Conservation (phyloP, 352 stramenopile genomes). For the Globisporangium cystogenes region DNA sequence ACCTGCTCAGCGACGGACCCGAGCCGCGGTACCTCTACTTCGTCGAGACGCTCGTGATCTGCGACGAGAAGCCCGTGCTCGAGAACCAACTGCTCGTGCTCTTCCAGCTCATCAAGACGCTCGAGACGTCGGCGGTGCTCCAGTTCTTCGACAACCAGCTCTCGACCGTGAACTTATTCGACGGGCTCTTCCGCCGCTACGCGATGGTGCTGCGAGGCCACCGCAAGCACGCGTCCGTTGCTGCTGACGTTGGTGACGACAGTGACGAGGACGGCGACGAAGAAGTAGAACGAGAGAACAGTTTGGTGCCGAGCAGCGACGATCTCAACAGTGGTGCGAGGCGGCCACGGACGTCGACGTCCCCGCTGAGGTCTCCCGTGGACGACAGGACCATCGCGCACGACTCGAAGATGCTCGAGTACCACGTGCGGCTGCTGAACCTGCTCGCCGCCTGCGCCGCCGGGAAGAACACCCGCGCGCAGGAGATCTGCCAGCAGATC, state of each 20-base stretch:
- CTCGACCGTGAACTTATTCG: constrained; percentile 20
- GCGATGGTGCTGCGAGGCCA: constrained; percentile 6
- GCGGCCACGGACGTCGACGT: neutral
- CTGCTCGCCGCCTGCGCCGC: constrained; percentile 54
- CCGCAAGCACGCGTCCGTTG: neutral
- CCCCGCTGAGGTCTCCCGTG: constrained; percentile 8
- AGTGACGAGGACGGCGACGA: constrained; percentile 1
- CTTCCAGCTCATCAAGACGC: constrained; percentile 61
- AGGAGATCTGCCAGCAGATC: constrained; percentile 69
- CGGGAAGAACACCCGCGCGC: constrained; percentile 51
- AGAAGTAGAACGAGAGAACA: neutral
- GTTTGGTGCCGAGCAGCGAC: neutral
- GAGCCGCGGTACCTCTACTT: constrained; percentile 58
- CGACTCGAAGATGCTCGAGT: constrained; percentile 37
- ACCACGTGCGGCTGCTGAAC: constrained; percentile 48
- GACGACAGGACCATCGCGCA: constrained; percentile 13
- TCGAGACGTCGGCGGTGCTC: constrained; percentile 39
- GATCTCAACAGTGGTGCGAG: neutral
- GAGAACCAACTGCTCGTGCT: constrained; percentile 68
- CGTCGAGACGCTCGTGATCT: constrained; percentile 54
- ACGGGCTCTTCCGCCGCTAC: constrained; percentile 27
- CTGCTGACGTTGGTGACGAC: neutral
- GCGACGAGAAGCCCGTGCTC: constrained; percentile 42
- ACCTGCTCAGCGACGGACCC: constrained; percentile 27
- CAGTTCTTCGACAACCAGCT: constrained; percentile 49